Evolutionary conservation across 1,284 basidiomycete genomes (phyloP), one percentile per base, ranked within the genome.

Genomic region (Rhodotorula sp.): DNA sequence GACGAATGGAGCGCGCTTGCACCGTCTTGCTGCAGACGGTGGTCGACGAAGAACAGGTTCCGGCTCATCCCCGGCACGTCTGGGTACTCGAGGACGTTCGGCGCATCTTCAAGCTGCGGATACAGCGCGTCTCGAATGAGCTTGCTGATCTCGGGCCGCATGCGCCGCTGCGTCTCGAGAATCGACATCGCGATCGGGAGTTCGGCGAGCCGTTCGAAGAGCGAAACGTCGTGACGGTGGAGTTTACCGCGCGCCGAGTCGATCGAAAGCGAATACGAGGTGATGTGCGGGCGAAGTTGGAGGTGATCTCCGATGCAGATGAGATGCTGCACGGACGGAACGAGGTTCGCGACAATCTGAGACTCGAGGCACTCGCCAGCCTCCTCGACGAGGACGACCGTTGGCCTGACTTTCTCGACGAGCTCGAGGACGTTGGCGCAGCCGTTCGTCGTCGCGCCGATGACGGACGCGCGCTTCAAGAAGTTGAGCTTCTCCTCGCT

Each of bases 1-100:
- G 86, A 87, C 0, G 84, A 83, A 0, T 85, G 85, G 48, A 90
- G 88, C 20, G 87, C 87, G 14, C 76, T 80, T 7, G 83, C 85
- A 1, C 83, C 84, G 47, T 83, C 85, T 78, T 90, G 89, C 58
- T 77, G 79, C 77, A 89, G 82, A 7, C 76, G 79, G 74, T 90
- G 88, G 5, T 83, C 82, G 67, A 88, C 77, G 80, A 90, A 89
- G 79, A 86, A 89, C 0, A 89, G 80, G 67, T 88, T 84, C 74
- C 85, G 85, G 1, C 79, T 77, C 79, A 90, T 83, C 0, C 89
- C 89, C 29, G 83, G 18, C 26, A 69, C 68, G 23, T 82, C 77
- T 0, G 85, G 85, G 75, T 88, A 88, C 0, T 77, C 15, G 20
- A 76, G 78, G 4, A 89, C 88, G 1, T 84, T 71, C 0, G 83